These are phyloP conservation scores for Neonectria sp. DNA, from an alignment of 2,329 filamentous ascomycete species.

Conservation along the genomic window DNA sequence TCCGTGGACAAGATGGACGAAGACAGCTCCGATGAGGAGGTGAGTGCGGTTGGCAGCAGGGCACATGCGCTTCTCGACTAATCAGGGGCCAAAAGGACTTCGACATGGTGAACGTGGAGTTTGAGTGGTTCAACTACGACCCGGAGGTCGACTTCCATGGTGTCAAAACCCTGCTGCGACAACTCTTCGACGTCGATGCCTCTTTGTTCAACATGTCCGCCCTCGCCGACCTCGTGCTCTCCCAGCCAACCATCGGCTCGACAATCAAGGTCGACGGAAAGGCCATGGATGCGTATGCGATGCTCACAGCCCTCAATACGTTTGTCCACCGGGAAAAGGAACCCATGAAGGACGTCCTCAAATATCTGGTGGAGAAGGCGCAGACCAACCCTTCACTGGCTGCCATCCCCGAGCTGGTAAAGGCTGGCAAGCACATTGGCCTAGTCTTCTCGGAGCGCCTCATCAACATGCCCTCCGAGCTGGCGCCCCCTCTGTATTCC, in stretches of 20 bases:
- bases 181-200: constrained; percentile 92
- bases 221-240: constrained; percentile 87
- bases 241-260: constrained; percentile 89
- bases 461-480: constrained; percentile 96
- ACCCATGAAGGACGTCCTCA: constrained; percentile 77
- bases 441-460: constrained; percentile 92
- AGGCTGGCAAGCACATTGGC: constrained; percentile 75
- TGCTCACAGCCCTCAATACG: constrained; percentile 90
- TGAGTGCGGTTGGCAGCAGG: constrained; percentile 47
- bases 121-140: constrained; percentile 98
- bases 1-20: constrained; percentile 66
- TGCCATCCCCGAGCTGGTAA: constrained; percentile 70
- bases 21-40: constrained; percentile 69
- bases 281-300: constrained; percentile 91
- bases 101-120: constrained; percentile 94
- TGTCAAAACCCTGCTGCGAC: constrained; percentile 88
- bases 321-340: constrained; percentile 83
- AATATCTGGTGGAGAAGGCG: constrained; percentile 77
- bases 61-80: constrained; percentile 28
- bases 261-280: constrained; percentile 98
- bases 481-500: constrained; percentile 92
- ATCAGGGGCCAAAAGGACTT: constrained; percentile 75
- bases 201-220: constrained; percentile 89
- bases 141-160: constrained; percentile 94
- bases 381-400: constrained; percentile 69